Evolutionary conservation across 495 filamentous ascomycete genomes (phyloP).

Genomic region (Penicillium roqueforti): DNA sequence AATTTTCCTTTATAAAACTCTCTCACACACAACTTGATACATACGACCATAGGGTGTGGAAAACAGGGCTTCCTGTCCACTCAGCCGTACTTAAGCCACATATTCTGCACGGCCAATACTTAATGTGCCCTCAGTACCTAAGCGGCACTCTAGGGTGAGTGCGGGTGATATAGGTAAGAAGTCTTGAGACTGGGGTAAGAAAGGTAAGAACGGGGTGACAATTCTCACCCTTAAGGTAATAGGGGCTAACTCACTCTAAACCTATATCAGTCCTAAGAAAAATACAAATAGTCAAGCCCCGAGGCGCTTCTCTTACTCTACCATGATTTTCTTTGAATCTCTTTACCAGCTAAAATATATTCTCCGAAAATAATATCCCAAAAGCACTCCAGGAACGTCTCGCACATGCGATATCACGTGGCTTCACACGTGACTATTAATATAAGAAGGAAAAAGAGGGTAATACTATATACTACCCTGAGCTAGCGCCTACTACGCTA

Average conservation of each 20-base stretch:
- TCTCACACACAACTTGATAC: too few species aligned
- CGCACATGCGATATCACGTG: slow-evolving; percentile 18
- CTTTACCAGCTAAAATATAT: background rate
- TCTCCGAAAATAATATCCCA: slow-evolving; percentile 3
- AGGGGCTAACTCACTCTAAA: background rate
- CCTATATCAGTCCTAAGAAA: background rate
- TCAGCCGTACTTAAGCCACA: slow-evolving; percentile 18
- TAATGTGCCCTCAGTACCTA: slow-evolving; percentile 2
- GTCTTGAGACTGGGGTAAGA: slow-evolving; percentile 3
- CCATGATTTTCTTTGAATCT: background rate
- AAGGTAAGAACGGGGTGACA: slow-evolving; percentile 11
- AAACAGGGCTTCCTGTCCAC: slow-evolving; percentile 22
- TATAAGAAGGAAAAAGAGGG: slow-evolving; percentile 12
- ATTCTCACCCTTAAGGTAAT: background rate
- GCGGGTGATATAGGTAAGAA: slow-evolving; percentile 13
- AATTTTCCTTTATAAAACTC: too few species aligned
- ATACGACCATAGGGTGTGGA: slow-evolving; percentile 13
- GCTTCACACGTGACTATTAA: slow-evolving; percentile 20
- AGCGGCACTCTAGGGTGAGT: slow-evolving; percentile 7
- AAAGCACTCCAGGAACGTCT: slow-evolving; percentile 12
- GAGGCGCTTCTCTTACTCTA: background rate
- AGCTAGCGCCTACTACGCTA: slow-evolving; percentile 18
- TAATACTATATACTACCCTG: slow-evolving; percentile 13
- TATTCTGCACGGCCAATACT: slow-evolving; percentile 10
- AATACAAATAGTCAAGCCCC: background rate